Evolutionary conservation across 192 early-diverging fungal species (phyloP).

Genomic region (Funneliformis geosporum): DNA sequence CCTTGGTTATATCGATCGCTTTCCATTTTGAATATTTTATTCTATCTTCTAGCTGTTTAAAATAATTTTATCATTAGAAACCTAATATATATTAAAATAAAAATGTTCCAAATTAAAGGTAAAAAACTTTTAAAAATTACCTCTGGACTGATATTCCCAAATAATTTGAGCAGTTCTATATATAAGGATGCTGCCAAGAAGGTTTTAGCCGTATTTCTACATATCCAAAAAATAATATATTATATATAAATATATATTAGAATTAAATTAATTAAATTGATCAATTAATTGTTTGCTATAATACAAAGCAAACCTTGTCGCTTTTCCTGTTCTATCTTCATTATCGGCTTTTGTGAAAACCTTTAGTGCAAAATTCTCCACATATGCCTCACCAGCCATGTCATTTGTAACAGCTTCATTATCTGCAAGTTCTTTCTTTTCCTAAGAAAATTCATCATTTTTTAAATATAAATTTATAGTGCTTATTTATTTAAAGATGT

Average conservation of each 20-base stretch:
- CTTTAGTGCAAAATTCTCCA: slow-evolving; percentile 87
- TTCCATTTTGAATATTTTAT: slow-evolving; percentile 97
- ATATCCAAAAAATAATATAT: neutral
- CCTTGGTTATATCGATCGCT: slow-evolving; percentile 91
- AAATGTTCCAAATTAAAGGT: neutral
- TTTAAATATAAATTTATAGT: neutral
- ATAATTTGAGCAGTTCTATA: slow-evolving; percentile 81
- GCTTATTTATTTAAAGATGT: neutral
- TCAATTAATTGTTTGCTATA: neutral
- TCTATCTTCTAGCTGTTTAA: slow-evolving; percentile 70
- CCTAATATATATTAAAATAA: neutral
- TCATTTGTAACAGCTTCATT: slow-evolving; percentile 79
- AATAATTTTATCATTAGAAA: neutral
- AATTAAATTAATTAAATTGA: neutral
- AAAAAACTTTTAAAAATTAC: slow-evolving; percentile 36
- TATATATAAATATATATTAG: neutral
- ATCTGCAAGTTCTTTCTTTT: slow-evolving; percentile 63
- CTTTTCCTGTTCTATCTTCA: slow-evolving; percentile 83
- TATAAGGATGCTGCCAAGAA: slow-evolving; percentile 90
- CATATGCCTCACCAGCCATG: slow-evolving; percentile 71
- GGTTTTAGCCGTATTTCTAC: slow-evolving; percentile 83
- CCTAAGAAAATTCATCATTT: slow-evolving; percentile 45
- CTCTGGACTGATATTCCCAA: slow-evolving; percentile 74
- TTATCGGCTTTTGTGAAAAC: slow-evolving; percentile 90
- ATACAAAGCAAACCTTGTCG: slow-evolving; percentile 64